A percentile compares a stretch with the other conserved stretches of the same genome.
Conservation (phyloP, 352 stramenopile genomes). For the Hyaloperonospora brassicae region DNA sequence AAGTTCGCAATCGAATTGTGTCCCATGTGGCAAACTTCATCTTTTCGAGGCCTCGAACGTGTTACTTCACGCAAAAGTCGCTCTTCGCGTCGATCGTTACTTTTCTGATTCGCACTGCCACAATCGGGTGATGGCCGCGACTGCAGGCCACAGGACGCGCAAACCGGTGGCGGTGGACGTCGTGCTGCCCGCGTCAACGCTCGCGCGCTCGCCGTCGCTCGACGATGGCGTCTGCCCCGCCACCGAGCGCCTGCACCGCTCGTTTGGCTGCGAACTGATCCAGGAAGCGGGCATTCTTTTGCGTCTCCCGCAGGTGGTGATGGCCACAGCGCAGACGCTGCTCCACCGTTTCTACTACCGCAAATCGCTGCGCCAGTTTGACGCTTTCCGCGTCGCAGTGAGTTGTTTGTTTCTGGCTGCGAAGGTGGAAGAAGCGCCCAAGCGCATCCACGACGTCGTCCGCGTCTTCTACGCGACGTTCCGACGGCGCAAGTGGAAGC, state of each 20-base stretch:
- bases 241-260: slow-evolving; percentile 54
- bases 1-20: background rate
- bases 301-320: slow-evolving; percentile 82
- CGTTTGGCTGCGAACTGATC: slow-evolving; percentile 87
- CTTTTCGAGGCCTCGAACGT: too few species aligned
- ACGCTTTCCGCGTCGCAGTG: slow-evolving; percentile 85
- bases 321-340: slow-evolving; percentile 86
- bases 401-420: slow-evolving; percentile 83
- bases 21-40: too few species aligned
- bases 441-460: slow-evolving; percentile 74
- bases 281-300: slow-evolving; percentile 85
- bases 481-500: slow-evolving; percentile 49
- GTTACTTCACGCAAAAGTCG: too few species aligned
- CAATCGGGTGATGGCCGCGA: background rate
- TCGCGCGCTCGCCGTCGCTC: slow-evolving; percentile 42
- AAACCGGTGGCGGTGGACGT: slow-evolving; percentile 30
- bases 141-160: slow-evolving; percentile 7
- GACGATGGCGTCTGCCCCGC: slow-evolving; percentile 29
- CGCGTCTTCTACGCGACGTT: slow-evolving; percentile 87
- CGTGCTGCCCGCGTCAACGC: slow-evolving; percentile 36
- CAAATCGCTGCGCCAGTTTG: slow-evolving; percentile 78
- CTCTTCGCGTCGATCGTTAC: too few species aligned
- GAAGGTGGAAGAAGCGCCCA: slow-evolving; percentile 86
- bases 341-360: slow-evolving; percentile 88
- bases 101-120: too few species aligned